These are phyloP conservation scores for Fraxinus excelsior DNA, from an alignment of 257 asterid species.

Conservation along the genomic window DNA sequence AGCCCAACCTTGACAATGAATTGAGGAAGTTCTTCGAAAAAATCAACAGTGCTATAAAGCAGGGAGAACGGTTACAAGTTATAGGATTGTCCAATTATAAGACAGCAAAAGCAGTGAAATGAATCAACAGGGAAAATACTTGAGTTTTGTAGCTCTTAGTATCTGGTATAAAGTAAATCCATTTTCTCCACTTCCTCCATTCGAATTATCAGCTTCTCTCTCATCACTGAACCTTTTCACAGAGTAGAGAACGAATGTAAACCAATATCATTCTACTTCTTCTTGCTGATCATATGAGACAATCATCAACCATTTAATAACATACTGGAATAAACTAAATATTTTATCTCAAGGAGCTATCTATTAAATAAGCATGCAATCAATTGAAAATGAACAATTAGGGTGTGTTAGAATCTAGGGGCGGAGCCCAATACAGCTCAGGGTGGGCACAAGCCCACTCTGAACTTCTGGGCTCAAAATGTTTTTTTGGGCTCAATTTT, in stretches of 20 bases:
- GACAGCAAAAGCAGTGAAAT: slow-evolving; percentile 7
- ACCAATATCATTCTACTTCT: slow-evolving; percentile 89
- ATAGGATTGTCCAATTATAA: neutral
- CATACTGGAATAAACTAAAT: neutral
- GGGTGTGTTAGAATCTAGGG: too few species aligned
- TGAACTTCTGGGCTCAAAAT: too few species aligned
- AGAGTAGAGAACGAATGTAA: slow-evolving; percentile 71
- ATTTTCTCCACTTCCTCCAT: slow-evolving; percentile 40
- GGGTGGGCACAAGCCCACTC: too few species aligned
- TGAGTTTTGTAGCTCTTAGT: slow-evolving; percentile 68
- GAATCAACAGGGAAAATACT: slow-evolving; percentile 40
- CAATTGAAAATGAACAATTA: too few species aligned
- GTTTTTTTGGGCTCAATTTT: too few species aligned
- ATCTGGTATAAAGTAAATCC: slow-evolving; percentile 69
- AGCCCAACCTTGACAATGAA: slow-evolving; percentile 80
- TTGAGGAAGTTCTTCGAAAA: slow-evolving; percentile 81
- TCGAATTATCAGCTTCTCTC: slow-evolving; percentile 25
- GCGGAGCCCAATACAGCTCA: too few species aligned
- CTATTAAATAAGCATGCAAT: too few species aligned
- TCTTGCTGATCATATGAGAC: slow-evolving; percentile 54
- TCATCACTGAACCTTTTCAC: slow-evolving; percentile 56
- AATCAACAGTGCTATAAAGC: slow-evolving; percentile 64
- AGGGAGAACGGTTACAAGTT: slow-evolving; percentile 7
- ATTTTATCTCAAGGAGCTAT: too few species aligned
- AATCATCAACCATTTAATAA: slow-evolving; percentile 14